Evolutionary conservation across 2,329 filamentous ascomycete genomes (phyloP).

Genomic region (Monilinia laxa): DNA sequence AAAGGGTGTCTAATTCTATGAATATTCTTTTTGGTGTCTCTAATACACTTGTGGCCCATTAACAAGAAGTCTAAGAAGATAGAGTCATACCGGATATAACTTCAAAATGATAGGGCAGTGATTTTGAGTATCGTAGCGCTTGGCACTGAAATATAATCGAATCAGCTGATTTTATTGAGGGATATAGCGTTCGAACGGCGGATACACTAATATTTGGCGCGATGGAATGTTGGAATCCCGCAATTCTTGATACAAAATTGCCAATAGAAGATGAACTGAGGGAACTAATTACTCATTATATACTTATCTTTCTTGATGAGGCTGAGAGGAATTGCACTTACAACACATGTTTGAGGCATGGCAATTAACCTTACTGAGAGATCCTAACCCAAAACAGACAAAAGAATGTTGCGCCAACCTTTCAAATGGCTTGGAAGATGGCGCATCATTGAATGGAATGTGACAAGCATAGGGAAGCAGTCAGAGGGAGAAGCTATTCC

Average conservation of each 20-base stretch:
- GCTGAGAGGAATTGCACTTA: not conserved
- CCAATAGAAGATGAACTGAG: not conserved
- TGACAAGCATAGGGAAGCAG: not conserved
- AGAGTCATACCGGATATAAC: not conserved
- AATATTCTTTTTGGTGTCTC: not conserved
- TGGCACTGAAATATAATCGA: not conserved
- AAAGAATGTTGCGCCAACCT: not conserved
- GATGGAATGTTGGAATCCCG: not conserved
- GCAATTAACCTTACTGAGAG: not conserved
- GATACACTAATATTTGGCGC: not conserved
- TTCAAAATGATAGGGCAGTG: not conserved
- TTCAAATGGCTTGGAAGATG: not conserved
- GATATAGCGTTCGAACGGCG: not conserved
- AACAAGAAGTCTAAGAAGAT: not conserved
- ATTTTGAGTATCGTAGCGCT: not conserved
- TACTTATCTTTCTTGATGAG: not conserved
- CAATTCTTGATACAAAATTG: not conserved
- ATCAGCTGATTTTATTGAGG: not conserved
- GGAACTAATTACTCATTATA: not conserved
- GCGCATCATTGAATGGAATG: not conserved
- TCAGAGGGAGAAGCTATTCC: constrained; percentile 2
- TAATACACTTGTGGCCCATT: not conserved
- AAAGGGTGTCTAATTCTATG: not conserved
- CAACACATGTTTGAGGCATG: not conserved
- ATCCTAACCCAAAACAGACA: not conserved